Evolutionary conservation across 2,329 filamentous ascomycete genomes (phyloP).

Genomic region (Claviceps spartinae): DNA sequence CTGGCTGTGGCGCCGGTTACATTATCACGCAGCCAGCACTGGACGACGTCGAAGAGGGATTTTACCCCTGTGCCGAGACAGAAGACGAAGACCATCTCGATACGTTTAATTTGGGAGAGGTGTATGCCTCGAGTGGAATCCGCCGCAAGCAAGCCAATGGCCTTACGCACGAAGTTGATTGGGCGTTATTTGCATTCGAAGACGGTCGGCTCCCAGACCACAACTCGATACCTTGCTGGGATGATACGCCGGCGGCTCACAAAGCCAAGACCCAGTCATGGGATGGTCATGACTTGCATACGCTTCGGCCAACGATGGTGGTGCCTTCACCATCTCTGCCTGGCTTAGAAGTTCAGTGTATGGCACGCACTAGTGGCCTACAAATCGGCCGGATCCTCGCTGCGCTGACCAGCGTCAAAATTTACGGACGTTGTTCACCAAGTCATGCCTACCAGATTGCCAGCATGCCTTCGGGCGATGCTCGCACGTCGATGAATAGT

Average conservation of each 20-base stretch:
- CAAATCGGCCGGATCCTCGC: conserved; percentile 66
- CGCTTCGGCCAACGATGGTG: conserved; percentile 42
- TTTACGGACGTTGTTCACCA: conserved; percentile 70
- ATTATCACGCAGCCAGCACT: conserved; percentile 84
- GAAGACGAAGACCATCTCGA: conserved; percentile 73
- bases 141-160: conserved; percentile 59
- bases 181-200: conserved; percentile 77
- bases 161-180: conserved; percentile 83
- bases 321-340: conserved; percentile 50
- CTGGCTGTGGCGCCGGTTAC: conserved; percentile 62
- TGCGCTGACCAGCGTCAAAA: conserved; percentile 71
- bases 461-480: conserved; percentile 18
- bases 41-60: conserved; percentile 71
- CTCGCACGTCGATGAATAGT: conserved; percentile 9
- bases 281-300: conserved; percentile 15
- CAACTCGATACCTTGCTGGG: conserved; percentile 49
- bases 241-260: conserved; percentile 6
- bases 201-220: conserved; percentile 54
- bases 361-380: conserved; percentile 74
- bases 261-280: conserved; percentile 6
- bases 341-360: conserved; percentile 70
- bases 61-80: conserved; percentile 59
- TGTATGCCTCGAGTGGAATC: conserved; percentile 85
- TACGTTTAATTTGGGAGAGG: conserved; percentile 65
- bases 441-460: conserved; percentile 55